phyloP scores from a whole-genome alignment of 78 protist genomes.

The Protostelium mycophagum region DNA sequence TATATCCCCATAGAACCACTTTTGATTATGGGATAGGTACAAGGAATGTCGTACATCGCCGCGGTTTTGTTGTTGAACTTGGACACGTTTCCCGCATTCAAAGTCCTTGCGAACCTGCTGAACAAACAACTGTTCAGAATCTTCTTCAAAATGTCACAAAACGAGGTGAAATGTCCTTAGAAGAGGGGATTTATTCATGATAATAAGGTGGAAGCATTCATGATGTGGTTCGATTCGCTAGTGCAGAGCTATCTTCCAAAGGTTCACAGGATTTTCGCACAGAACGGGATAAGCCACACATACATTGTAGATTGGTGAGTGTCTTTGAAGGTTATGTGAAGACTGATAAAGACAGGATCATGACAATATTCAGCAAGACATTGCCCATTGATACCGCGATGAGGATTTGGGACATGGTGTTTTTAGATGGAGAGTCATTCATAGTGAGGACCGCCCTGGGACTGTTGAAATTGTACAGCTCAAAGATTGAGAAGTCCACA shows the following conservation, averaged over 20 bases:
- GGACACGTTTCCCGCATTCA: conserved; percentile 71
- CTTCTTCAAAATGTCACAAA: conserved; percentile 68
- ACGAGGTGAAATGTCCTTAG: conserved; percentile 20
- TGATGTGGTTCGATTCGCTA: conserved; percentile 48
- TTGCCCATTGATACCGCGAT: conserved; percentile 78
- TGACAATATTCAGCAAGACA: conserved; percentile 77
- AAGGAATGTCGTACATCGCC: conserved; percentile 94
- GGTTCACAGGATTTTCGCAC: conserved; percentile 10
- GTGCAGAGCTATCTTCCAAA: conserved; percentile 34
- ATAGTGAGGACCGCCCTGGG: conserved; percentile 43
- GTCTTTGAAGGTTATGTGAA: no score
- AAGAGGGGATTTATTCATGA: background rate
- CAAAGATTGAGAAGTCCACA: background rate
- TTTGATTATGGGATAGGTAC: conserved; percentile 70
- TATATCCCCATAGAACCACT: background rate
- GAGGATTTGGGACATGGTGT: conserved; percentile 79
- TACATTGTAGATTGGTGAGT: background rate
- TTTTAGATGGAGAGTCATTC: conserved; percentile 74
- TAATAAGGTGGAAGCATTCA: conserved; percentile 52
- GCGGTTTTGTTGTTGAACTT: conserved; percentile 81
- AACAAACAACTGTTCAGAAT: conserved; percentile 51
- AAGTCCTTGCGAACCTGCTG: conserved; percentile 74
- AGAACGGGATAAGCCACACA: background rate
- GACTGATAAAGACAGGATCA: conserved; percentile 38
- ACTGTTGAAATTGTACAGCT: background rate